Evolutionary conservation across 176 grass and related monocot genomes (phyloP), one percentile per base, ranked within the genome.

Genomic region (Carex myosuroides): DNA sequence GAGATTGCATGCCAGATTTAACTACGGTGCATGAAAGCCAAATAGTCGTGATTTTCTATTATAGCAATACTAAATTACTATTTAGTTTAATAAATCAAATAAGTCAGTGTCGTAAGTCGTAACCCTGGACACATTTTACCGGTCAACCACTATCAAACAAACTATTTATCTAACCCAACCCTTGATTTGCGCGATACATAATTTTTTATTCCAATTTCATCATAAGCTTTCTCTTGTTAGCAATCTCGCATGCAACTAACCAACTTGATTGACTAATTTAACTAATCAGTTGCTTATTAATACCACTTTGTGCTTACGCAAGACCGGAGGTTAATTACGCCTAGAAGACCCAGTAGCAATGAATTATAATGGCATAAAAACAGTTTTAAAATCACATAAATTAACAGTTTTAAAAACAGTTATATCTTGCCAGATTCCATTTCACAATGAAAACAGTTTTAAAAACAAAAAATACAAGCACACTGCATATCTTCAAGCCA

Each of bases 231-330:
- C 48, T 55, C 22, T 55, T 76, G 21, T 16, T 29, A 29, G 12
- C 71, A 76, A 76, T 76, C 48, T 30, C 54, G 46, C 46, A 29
- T 76, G 22, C 71, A 22, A 76, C 22, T 76, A 76, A 76, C 48
- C 71, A 76, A 76, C 44, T 76, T 76, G 71, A 7, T 46, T 11
- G 26, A 70, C 54, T 75, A 71, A 75, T 75, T 54, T 52, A 74
- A 52, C 20, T 26, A 42, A 74, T 74, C 4, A 20, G 3, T 74
- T 74, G 42, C 39, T 52, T 74, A 22, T 4, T 50, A 26, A 41
- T 53, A 16, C 21, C n/a, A 13, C 39, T 72, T 21, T 21, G 60
- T 22, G 60, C 60, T 62, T 62, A 9, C 20, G 60, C 60, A 44
- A 44, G 41, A 44, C 41, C 7, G 41, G 41, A 44, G 0, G 41